Percentiles rank a stretch among this genome's conserved stretches.
These are phyloP conservation scores for Pterothamnion heteromorphum DNA, from an alignment of 31 red algal genomes.

Conservation along the genomic window DNA sequence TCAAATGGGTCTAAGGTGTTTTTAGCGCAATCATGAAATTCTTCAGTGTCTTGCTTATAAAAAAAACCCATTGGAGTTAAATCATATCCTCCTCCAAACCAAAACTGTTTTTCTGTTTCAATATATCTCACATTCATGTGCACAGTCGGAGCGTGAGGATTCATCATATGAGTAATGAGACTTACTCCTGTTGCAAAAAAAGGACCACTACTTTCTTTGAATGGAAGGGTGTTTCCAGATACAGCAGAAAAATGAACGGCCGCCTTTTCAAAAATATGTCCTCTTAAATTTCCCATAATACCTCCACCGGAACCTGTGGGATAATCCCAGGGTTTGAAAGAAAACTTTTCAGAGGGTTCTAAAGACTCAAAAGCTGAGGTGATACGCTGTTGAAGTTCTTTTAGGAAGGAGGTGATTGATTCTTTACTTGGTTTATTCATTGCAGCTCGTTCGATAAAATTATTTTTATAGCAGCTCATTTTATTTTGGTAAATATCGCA, in stretches of 20 bases:
- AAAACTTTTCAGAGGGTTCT: too few species aligned
- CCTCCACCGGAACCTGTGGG: too few species aligned
- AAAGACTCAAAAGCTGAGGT: too few species aligned
- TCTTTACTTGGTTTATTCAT: too few species aligned
- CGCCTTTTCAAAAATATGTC: conserved; percentile 63
- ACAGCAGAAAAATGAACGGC: conserved; percentile 79
- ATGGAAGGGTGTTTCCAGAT: background rate
- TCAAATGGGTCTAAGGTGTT: conserved; percentile 52
- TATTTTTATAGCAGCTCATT: too few species aligned
- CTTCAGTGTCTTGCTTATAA: conserved; percentile 49
- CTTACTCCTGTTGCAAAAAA: conserved; percentile 65
- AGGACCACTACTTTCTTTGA: background rate
- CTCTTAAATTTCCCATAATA: background rate
- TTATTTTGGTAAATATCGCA: too few species aligned
- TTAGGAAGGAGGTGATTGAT: too few species aligned
- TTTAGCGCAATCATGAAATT: conserved; percentile 55
- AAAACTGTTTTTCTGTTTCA: background rate
- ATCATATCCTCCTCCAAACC: conserved; percentile 66
- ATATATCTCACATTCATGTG: conserved; percentile 63
- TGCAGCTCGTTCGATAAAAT: too few species aligned
- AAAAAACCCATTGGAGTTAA: conserved; percentile 60
- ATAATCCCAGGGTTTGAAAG: too few species aligned
- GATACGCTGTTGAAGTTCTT: too few species aligned
- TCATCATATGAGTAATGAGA: conserved; percentile 56
- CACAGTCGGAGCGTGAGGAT: conserved; percentile 63